Conservation (phyloP, 1,284 basidiomycete genomes). For the Exobasidium cylindrosporum region DNA sequence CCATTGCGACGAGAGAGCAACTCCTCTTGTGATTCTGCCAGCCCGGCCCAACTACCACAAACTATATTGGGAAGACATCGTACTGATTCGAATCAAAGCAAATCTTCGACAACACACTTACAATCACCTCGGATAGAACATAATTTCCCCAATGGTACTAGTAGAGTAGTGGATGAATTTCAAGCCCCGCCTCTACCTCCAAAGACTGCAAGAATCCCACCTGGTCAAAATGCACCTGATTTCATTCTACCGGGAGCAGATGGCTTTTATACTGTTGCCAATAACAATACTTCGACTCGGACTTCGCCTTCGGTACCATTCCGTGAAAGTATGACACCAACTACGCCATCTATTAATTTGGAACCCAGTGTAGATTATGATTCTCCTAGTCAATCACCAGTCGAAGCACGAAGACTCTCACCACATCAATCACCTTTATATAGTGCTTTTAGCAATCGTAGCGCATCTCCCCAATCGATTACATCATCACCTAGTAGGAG, state of each 20-base stretch:
- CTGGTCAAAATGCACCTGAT: slow-evolving; percentile 21
- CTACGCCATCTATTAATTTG: neutral
- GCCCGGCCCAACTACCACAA: neutral
- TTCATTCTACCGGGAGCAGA: slow-evolving; percentile 36
- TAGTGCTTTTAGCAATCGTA: neutral
- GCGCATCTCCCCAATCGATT: neutral
- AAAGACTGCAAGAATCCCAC: slow-evolving; percentile 12
- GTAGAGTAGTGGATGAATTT: neutral
- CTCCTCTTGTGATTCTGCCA: neutral
- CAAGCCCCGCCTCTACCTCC: slow-evolving; percentile 19
- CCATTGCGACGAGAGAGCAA: neutral
- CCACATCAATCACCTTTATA: neutral
- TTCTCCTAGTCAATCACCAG: neutral
- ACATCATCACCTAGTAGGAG: neutral
- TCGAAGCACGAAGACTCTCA: too few relatives aligned
- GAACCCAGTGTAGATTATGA: neutral
- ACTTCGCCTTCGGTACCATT: neutral
- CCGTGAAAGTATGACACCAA: neutral
- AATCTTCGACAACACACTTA: neutral
- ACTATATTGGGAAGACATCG: neutral
- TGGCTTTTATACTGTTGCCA: slow-evolving; percentile 28
- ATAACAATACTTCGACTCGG: neutral
- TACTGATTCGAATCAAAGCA: neutral
- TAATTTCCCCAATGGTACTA: neutral
- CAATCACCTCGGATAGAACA: neutral